A percentile compares a stretch with the other conserved stretches of the same genome.
These are phyloP conservation scores for Sporothrix brunneoviolacea DNA, from an alignment of 2,329 filamentous ascomycete species.

Conservation along the genomic window DNA sequence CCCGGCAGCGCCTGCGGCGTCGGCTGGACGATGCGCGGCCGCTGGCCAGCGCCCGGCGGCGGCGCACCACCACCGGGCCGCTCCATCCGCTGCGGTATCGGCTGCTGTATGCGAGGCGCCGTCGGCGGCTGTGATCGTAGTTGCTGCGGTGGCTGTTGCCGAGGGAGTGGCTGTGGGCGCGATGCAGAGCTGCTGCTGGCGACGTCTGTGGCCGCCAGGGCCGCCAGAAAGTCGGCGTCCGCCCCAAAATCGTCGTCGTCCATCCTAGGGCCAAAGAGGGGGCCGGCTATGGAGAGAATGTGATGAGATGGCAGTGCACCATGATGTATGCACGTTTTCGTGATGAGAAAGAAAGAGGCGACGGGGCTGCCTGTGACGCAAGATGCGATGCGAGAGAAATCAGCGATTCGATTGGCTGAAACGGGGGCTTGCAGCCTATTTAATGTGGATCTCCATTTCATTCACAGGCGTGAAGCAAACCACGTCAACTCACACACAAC, in stretches of 20 bases:
- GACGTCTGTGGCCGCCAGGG: constrained; percentile 45
- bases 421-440: no score
- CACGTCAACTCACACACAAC: no score
- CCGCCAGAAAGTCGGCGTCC: constrained; percentile 50
- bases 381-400: no score
- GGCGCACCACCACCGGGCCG: constrained; percentile 17
- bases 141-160: constrained; percentile 13
- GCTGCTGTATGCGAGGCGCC: constrained; percentile 40
- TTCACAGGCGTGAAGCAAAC: no score
- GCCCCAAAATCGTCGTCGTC: constrained; percentile 50
- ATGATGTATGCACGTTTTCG: no score
- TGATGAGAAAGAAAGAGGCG: no score
- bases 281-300: no score
- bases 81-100: constrained; percentile 51
- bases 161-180: background rate
- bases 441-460: no score
- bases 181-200: constrained; percentile 1
- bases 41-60: constrained; percentile 23
- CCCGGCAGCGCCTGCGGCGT: constrained; percentile 78
- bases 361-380: no score
- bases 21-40: constrained; percentile 65
- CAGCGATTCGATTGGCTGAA: no score
- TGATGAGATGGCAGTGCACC: no score
- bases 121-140: constrained; percentile 31
- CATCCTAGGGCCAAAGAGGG: constrained; percentile 9